phyloP scores from a whole-genome alignment of 208 protist species.

The Leishmania tarentolae region DNA sequence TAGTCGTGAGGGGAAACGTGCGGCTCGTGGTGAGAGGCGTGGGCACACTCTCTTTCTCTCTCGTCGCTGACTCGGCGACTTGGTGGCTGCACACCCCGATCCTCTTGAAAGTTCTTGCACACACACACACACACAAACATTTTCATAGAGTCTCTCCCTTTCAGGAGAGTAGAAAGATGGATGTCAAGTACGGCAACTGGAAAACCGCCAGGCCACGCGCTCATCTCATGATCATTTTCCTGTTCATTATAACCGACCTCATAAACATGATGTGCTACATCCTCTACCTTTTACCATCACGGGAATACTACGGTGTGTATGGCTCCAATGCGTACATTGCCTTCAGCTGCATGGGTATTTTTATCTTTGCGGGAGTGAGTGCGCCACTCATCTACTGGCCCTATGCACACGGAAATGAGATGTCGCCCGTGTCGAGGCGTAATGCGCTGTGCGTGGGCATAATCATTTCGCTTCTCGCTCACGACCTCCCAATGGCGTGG shows the following conservation, averaged over 20 bases:
- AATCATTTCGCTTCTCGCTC: conserved; percentile 60
- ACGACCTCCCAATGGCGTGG: conserved; percentile 76
- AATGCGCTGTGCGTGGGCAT: conserved; percentile 55
- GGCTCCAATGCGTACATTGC: conserved; percentile 59
- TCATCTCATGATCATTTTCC: conserved; percentile 58
- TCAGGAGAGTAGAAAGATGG: conserved; percentile 11
- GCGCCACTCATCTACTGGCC: conserved; percentile 79
- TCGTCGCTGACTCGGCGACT: neutral
- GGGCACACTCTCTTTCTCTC: neutral
- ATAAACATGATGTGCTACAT: conserved; percentile 72
- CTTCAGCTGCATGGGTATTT: conserved; percentile 54
- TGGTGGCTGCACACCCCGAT: neutral
- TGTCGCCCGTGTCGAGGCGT: conserved; percentile 62
- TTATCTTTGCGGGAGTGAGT: conserved; percentile 46
- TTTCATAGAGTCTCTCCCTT: neutral
- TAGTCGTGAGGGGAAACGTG: neutral
- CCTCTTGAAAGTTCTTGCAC: neutral
- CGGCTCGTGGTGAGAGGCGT: neutral
- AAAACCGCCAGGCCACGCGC: conserved; percentile 41
- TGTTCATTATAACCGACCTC: conserved; percentile 55
- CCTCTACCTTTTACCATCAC: conserved; percentile 36
- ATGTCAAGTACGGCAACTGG: conserved; percentile 19
- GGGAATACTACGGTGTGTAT: conserved; percentile 12
- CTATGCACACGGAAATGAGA: conserved; percentile 65
- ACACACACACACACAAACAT: conserved; percentile 7